These are phyloP conservation scores for Calonectria pteridis DNA, from an alignment of 2,329 filamentous ascomycete species.

Conservation along the genomic window DNA sequence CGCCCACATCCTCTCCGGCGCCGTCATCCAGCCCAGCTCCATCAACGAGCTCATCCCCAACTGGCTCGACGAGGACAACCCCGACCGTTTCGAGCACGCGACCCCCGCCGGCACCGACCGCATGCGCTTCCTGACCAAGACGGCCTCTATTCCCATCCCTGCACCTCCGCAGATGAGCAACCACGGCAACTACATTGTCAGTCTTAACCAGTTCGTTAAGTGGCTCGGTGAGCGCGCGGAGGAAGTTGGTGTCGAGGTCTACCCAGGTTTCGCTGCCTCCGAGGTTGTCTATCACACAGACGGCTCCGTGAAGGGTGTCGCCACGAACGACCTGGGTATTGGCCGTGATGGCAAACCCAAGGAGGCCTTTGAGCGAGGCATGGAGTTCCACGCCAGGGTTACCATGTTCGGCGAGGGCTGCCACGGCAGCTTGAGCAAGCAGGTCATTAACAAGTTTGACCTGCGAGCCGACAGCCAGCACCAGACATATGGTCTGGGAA, in stretches of 20 bases:
- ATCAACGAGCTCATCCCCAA: slow-evolving; percentile 92
- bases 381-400: slow-evolving; percentile 96
- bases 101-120: slow-evolving; percentile 87
- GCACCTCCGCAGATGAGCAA: slow-evolving; percentile 98
- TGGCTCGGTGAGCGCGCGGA: slow-evolving; percentile 98
- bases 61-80: slow-evolving; percentile 92
- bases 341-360: slow-evolving; percentile 86
- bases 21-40: slow-evolving; percentile 90
- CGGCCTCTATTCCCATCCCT: slow-evolving; percentile 81
- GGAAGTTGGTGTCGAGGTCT: slow-evolving; percentile 94
- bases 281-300: slow-evolving; percentile 90
- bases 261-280: slow-evolving; percentile 93
- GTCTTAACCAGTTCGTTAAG: slow-evolving; percentile 92
- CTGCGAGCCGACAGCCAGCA: slow-evolving; percentile 88
- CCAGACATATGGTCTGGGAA: slow-evolving; percentile 93
- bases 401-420: slow-evolving; percentile 96
- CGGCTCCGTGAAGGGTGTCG: slow-evolving; percentile 91
- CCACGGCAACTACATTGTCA: slow-evolving; percentile 97
- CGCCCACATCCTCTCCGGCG: slow-evolving; percentile 94
- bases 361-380: slow-evolving; percentile 92
- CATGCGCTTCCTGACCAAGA: slow-evolving; percentile 95
- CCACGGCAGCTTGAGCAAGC: slow-evolving; percentile 94
- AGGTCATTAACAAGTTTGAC: slow-evolving; percentile 94
- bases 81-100: slow-evolving; percentile 86
- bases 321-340: slow-evolving; percentile 94